Evolutionary conservation across 257 asterid species (phyloP).

Genomic region (Capsicum chinense): DNA sequence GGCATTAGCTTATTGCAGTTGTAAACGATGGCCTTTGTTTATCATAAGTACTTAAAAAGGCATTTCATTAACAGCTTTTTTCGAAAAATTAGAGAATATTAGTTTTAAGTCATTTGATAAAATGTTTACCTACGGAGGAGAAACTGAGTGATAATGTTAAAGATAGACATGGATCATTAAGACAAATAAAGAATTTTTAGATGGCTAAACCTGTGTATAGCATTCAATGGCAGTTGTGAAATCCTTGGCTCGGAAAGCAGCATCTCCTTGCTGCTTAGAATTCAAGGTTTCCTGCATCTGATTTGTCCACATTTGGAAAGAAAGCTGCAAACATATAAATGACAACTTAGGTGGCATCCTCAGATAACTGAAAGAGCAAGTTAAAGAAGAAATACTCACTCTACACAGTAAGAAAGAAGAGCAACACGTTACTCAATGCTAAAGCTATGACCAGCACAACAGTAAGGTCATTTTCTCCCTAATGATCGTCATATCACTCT

Average conservation of each 20-base stretch:
- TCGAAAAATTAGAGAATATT: background rate
- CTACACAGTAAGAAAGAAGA: background rate
- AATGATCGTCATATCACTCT: background rate
- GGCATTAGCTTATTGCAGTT: background rate
- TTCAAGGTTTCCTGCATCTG: conserved; percentile 94
- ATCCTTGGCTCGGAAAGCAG: conserved; percentile 88
- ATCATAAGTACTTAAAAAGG: background rate
- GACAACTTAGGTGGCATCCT: background rate
- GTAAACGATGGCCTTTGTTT: background rate
- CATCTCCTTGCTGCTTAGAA: conserved; percentile 92
- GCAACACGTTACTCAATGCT: background rate
- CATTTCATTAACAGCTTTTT: background rate
- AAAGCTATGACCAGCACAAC: background rate
- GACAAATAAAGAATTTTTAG: background rate
- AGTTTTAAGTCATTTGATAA: background rate
- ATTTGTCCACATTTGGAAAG: conserved; percentile 96
- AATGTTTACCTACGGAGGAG: background rate
- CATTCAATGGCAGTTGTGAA: conserved; percentile 74
- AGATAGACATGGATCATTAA: background rate
- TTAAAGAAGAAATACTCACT: background rate
- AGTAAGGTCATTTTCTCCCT: background rate
- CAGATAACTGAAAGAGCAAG: background rate
- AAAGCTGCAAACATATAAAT: conserved; percentile 61
- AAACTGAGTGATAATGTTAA: background rate
- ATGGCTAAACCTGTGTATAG: conserved; percentile 67